Evolutionary conservation across 1,284 basidiomycete species (phyloP), one percentile per base, ranked within the genome.

Genomic region (Austroboletus sp.): DNA sequence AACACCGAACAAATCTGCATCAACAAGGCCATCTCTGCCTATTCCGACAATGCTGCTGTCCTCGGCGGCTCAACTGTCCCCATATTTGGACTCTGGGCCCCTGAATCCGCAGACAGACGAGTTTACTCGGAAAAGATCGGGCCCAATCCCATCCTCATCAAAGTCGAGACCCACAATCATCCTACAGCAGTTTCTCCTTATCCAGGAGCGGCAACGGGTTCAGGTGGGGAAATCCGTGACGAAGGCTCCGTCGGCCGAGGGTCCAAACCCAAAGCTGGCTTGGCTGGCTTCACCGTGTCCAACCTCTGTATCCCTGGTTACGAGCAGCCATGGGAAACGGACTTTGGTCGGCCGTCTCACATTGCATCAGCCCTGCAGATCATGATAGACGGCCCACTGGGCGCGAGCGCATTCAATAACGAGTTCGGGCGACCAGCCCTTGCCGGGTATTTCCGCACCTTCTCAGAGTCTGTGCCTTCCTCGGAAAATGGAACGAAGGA

Each of bases 81-180:
- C 15, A 79, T 89, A n/a, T 97, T 97, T 61, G 75, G 78, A 19
- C 75, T 85, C n/a, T 68, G 71, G n/a, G 61, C 66, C 2, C 35
- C 40, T 6, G 59, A 65, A 11, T 61, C 65, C 3, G 54, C 58
- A 15, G 42, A 46, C 11, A 27, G 54, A 21, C 68, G 67, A 34
- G 54, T 74, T 2, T 94, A 93, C 63, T 60, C 80, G 5, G 63
- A 68, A 23, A 63, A 68, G 30, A 53, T 73, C 23, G 91, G 93
- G 63, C 70, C 82, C n/a, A 89, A 90, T 73, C 90, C 84, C 9
- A 88, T 98, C 52, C 78, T 98, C 32, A 83, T 94, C 72, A 99
- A 99, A 70, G 96, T 98, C 49, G 96, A 98, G 70, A 99, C 96
- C 7, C 95, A 99, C 68, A 99, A 99, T 66, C 96, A 98, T 63